Base-by-base conservation (phyloP, 2,329 filamentous ascomycete genomes). In the Ophiobolus disseminans region DNA sequence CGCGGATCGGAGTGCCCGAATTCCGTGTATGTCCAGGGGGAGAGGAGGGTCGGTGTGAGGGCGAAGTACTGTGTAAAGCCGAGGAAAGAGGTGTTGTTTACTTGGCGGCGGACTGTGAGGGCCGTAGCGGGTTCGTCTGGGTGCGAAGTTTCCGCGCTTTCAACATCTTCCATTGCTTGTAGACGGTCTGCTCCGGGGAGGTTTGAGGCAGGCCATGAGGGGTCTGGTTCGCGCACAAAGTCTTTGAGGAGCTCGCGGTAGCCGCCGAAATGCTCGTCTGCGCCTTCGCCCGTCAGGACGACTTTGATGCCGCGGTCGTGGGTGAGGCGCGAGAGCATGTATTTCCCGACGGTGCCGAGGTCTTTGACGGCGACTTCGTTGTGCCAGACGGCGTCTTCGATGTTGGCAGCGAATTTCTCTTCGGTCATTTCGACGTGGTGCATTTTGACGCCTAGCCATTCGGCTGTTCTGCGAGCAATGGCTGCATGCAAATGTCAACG, bases 241-340 rank as follows among this genome's bases (percentile, higher is more conserved):
- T 83, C 80, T 1, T 74, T 65, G 0, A 75, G 58, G 45, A 79
- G 79, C 37, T 73, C 67, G 0, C 72, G 65, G 52, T 84, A 85
- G 22, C 82, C 82, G 2, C 71, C 76, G 58, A 84, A 84, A 40
- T 78, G 73, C 67, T 84, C 82, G 51, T 84, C 82, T 7, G 79
- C 67, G 4, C 80, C 80, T 57, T 82, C 79, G 17, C 76, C 76
- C 0, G 80, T 82, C 3, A 85, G 66, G 2, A 85, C 76, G 4
- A 83, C 81, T 48, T 82, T 82, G 61, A 79, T 74, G 6, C 80
- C 80, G 8, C 74, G 65, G 30, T 78, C 68, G 10, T 68, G 73
- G 0, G 78, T 73, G 1, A 79, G 56, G 21, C 74, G 73, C 0
- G 79, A 79, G 3, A 84, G 71, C n/a, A 75, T 74, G 50, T 76